Evolutionary conservation across 2,329 filamentous ascomycete species (phyloP), one percentile per base, ranked within the genome.

Genomic region (Aspergillus novoparasiticus): DNA sequence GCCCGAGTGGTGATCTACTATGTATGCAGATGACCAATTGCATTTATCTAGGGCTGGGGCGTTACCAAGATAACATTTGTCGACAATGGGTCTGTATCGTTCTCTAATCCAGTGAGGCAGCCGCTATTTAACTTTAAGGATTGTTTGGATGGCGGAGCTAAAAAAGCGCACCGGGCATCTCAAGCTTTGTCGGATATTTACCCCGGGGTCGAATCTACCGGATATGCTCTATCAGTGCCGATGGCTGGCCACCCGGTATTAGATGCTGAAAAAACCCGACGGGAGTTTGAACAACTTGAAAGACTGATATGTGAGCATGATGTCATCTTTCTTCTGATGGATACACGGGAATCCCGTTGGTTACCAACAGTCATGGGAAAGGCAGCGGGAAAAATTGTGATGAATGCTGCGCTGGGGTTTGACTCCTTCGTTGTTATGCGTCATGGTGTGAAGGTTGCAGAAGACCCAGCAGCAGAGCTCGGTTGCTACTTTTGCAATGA

Each of bases 401-500:
- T 99, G 86, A 99, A 98, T 76, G 93, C 94, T 9, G 95, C 95
- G 1, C 85, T 99, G 3, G 95, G 95, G 0, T 99, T 99, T 73
- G 95, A 99, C 78, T 95, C 93, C 0, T 99, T 92, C 72, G 93
- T 99, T 2, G 93, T 97, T 41, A 98, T 99, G 95, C 88, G 95
- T 61, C 95, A 99, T 77, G 95, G 95, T 1, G 84, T 92, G 6
- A 86, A 87, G 69, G 82, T 83, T 4, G 76, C 79, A 48, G 81
- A 83, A 57, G 82, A 86, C 12, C 84, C 80, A n/a, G 83, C 87
- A 59, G 82, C 87, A 58, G 88, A 92, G 30, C 83, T 98, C 30
- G 95, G 95, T 11, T 99, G 95, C 79, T 99, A 99, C 77, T 99
- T 98, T 79, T 99, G 95, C 80, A 98, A 96, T 72, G 95, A 99